Percentiles rank a stretch among this genome's conserved stretches.
phyloP scores from a whole-genome alignment of 495 filamentous ascomycete genomes.

The Cairneyella variabilis region DNA sequence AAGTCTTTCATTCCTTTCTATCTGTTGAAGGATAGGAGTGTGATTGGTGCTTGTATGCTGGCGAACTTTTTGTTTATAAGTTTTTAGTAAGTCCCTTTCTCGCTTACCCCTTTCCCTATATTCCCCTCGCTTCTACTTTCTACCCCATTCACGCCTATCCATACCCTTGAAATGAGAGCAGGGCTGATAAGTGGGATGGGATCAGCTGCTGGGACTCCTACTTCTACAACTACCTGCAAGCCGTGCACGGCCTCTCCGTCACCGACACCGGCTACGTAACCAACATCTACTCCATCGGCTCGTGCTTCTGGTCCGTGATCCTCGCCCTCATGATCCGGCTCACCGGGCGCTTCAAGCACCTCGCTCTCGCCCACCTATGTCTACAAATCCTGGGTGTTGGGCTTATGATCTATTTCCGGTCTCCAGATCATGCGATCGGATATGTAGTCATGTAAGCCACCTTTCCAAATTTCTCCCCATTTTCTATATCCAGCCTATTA shows the following conservation, averaged over 20 bases:
- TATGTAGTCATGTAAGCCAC: slow-evolving; percentile 76
- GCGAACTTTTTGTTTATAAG: slow-evolving; percentile 54
- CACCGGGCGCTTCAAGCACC: slow-evolving; percentile 51
- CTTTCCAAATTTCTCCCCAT: too few species aligned
- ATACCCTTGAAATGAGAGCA: too few species aligned
- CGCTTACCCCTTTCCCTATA: slow-evolving; percentile 41
- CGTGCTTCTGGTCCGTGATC: slow-evolving; percentile 59
- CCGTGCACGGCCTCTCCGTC: slow-evolving; percentile 60
- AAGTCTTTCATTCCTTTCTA: slow-evolving; percentile 55
- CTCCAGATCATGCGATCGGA: slow-evolving; percentile 49
- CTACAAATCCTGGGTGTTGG: slow-evolving; percentile 62
- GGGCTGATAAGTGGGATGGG: too few species aligned
- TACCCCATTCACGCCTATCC: not conserved
- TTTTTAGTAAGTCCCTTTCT: slow-evolving; percentile 41
- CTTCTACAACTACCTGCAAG: slow-evolving; percentile 65
- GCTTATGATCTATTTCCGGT: slow-evolving; percentile 73
- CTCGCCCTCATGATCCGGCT: slow-evolving; percentile 42
- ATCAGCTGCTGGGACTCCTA: slow-evolving; percentile 57
- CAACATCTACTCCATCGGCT: slow-evolving; percentile 67
- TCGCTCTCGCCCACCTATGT: slow-evolving; percentile 49
- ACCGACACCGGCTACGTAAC: slow-evolving; percentile 57
- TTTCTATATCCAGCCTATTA: too few species aligned
- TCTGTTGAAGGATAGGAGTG: slow-evolving; percentile 53
- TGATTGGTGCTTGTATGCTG: slow-evolving; percentile 52
- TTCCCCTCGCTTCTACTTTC: too few species aligned